Evolutionary conservation across 345 rosid genomes (phyloP), one percentile per base, ranked within the genome.

Genomic region (Melaleuca quinquenervia): DNA sequence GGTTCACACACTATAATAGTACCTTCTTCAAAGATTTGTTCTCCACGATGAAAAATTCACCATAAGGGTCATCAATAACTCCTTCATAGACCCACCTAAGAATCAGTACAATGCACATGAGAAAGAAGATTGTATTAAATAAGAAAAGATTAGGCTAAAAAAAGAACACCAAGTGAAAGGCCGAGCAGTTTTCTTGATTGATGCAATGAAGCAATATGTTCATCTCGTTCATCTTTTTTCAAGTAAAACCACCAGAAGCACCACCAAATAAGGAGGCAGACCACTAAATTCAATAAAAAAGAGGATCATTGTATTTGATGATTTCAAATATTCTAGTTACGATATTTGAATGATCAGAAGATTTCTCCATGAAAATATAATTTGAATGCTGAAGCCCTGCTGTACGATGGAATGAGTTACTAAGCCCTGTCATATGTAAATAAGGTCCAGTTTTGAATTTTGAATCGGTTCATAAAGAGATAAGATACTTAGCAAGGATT

Each of bases 21-120:
- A 97, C 99, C 99, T 97, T 95, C 88, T 88, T 94, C 85, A 97
- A 96, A 82, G 94, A 94, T 88, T 96, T 96, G 89, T 95, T 93
- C 91, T 96, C 99, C 55, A 94, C 93, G 86, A 97, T 96, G 85
- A 97, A 97, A 92, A 97, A 96, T 88, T 96, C 99, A 74, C 99
- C 98, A 88, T 97, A 97, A 80, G 99, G 99, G 89, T 97, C 99
- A 87, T 97, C 96, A 55, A 97, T 96, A 85, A 93, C 94, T 87
- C 99, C 99, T 93, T 97, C 99, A 90, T 97, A 97, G 87, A 97
- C 96, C 99, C 99, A 97, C 95, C 99, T 97, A 86, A 82, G 85
- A 75, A 82, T 82, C 56, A 82, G 52, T 22, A n/a, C 58, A 50
- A 50, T 82, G 45, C 86, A 84, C 58, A 74, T 36, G 48, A 88